A percentile compares a stretch with the other conserved stretches of the same genome.
phyloP scores from a whole-genome alignment of 164 flowering plant genomes.

The Vitis labrusca region DNA sequence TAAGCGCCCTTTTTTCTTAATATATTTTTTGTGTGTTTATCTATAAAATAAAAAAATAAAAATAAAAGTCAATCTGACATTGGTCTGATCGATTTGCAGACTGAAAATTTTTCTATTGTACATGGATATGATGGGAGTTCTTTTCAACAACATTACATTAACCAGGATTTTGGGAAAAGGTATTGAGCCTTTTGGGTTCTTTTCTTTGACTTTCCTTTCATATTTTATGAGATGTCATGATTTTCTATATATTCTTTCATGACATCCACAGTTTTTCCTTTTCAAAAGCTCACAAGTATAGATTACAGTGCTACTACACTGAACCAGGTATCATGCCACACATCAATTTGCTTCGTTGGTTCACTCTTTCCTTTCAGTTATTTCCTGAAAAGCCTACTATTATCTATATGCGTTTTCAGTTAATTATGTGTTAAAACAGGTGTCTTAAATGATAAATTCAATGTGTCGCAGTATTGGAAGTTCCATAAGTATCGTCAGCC shows the following conservation, averaged over 20 bases:
- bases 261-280: constrained; percentile 49
- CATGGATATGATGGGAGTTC: constrained; percentile 58
- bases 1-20: too few relatives aligned
- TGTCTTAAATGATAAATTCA: constrained; percentile 38
- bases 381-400: constrained; percentile 1
- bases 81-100: constrained; percentile 38
- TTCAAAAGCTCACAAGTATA: constrained; percentile 61
- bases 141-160: constrained; percentile 61
- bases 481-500: constrained; percentile 56
- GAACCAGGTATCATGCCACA: constrained; percentile 48
- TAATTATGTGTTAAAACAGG: constrained; percentile 33
- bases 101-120: constrained; percentile 61
- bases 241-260: not conserved
- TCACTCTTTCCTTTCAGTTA: not conserved
- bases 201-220: not conserved
- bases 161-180: constrained; percentile 41
- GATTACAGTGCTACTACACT: constrained; percentile 72
- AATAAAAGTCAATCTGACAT: not conserved
- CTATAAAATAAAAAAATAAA: too few relatives aligned
- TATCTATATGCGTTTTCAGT: constrained; percentile 3
- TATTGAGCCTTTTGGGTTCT: constrained; percentile 15
- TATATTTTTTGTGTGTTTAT: too few relatives aligned
- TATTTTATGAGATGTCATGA: not conserved
- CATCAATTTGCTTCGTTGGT: not conserved
- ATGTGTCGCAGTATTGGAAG: constrained; percentile 64